Evolutionary conservation across 129 eudicot genomes (phyloP), one percentile per base, ranked within the genome.

Genomic region (Arctium lappa): DNA sequence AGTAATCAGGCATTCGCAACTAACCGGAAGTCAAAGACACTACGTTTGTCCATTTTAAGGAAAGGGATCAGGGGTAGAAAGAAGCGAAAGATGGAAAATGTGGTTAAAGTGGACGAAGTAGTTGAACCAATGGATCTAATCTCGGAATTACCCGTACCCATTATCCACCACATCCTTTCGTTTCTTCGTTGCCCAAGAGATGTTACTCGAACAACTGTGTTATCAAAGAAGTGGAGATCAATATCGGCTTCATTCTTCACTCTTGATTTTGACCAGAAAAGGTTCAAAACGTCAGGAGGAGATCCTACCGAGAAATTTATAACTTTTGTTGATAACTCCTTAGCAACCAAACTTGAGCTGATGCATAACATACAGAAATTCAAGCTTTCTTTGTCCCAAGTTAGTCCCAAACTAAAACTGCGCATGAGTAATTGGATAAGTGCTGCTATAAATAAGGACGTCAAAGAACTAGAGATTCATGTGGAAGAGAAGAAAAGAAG

Each of bases 191-290:
- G 76, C 77, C 88, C 90, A 13, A 89, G 79, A 48, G 93, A 91
- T 31, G 89, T 86, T 37, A 83, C 88, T 15, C 88, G 91, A 74
- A 82, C 84, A 42, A 82, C 76, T 71, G 76, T 76, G 15, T 84
- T 87, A 76, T 91, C 93, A 11, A 91, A 88, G 81, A 89, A 80
- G 53, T 91, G 93, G 97, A 86, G 75, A 32, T 80, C 81, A 16
- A 63, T 82, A 16, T 89, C 88, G 87, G 78, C 80, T 68, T 86
- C 97, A 1, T 89, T 79, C 80, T 79, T 83, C 40, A 16, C 76
- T 0, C 86, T 91, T 32, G 84, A 88, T 83, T 89, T 91, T 88
- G 96, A 91, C 82, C 86, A 89, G 48, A 86, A 79, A 80, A 82
- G 69, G 79, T 86, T 89, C 22, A 33, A 22, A 22, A 37, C 36